A percentile compares a stretch with the other conserved stretches of the same genome.
phyloP scores from a whole-genome alignment of 176 grass and related monocot species.

The bread wheat (Triticum aestivum) region DNA sequence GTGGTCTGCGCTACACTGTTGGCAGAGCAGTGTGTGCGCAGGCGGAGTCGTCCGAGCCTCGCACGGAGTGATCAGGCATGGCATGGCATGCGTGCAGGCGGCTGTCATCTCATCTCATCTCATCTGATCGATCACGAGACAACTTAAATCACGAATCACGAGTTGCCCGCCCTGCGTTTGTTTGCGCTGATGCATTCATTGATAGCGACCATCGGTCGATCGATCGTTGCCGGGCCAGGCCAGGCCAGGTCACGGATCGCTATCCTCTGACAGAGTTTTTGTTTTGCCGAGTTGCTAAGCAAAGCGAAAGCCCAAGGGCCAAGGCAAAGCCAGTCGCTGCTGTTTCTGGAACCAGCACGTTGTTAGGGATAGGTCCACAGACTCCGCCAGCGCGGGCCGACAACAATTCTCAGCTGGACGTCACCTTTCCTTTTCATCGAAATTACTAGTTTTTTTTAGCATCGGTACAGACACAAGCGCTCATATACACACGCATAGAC shows the following conservation, averaged over 20 bases:
- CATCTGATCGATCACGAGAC: background rate
- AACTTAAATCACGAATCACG: slow-evolving; percentile 4
- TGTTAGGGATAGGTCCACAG: background rate
- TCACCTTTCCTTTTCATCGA: too few relatives aligned
- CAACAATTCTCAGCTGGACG: background rate
- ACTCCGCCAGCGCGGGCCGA: background rate
- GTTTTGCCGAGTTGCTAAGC: background rate
- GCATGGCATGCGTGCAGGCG: too few relatives aligned
- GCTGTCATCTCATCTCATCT: background rate
- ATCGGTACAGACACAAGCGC: too few relatives aligned
- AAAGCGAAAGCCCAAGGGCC: background rate
- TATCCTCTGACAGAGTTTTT: background rate
- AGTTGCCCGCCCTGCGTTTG: background rate
- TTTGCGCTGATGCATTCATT: background rate
- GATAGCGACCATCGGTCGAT: background rate
- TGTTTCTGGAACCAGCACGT: background rate
- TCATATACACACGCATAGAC: too few relatives aligned
- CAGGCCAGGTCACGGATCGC: background rate
- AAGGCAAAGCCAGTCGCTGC: background rate
- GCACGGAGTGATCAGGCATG: background rate
- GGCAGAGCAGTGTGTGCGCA: background rate
- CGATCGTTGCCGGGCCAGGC: background rate
- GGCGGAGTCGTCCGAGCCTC: background rate
- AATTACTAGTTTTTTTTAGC: too few relatives aligned
- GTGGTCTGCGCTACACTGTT: background rate